These are phyloP conservation scores for Leccinellum albellum DNA, from an alignment of 768 basidiomycete genomes.

Conservation along the genomic window DNA sequence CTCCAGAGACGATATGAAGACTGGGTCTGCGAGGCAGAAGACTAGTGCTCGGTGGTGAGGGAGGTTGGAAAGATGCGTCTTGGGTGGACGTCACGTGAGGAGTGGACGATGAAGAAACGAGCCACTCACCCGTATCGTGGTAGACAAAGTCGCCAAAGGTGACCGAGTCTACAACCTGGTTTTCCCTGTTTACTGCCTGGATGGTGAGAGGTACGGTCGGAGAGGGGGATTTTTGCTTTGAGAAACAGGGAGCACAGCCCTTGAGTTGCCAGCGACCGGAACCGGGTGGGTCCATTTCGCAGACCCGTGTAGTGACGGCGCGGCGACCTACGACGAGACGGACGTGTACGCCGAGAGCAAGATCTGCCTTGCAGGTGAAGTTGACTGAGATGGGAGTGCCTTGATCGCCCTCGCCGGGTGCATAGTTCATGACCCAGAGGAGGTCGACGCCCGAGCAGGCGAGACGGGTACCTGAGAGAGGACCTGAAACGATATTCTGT, in stretches of 20 bases:
- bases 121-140: constrained; percentile 42
- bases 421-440: constrained; percentile 63
- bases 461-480: constrained; percentile 18
- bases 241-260: constrained; percentile 55
- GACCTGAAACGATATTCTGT: constrained; percentile 2
- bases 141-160: constrained; percentile 73
- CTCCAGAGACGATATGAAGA: constrained; percentile 29
- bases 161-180: constrained; percentile 55
- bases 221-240: constrained; percentile 35
- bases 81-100: neutral
- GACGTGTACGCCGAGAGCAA: constrained; percentile 44
- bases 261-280: constrained; percentile 63
- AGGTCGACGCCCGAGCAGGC: constrained; percentile 49
- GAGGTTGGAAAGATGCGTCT: constrained; percentile 3
- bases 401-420: constrained; percentile 59
- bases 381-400: constrained; percentile 63
- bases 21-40: constrained; percentile 13
- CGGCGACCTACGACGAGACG: constrained; percentile 72
- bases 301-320: constrained; percentile 65
- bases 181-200: constrained; percentile 55
- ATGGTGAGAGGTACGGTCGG: constrained; percentile 54
- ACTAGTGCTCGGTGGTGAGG: neutral
- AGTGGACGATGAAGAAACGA: neutral
- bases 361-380: constrained; percentile 34
- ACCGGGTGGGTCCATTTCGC: constrained; percentile 43